Base-by-base conservation (phyloP, 352 stramenopile genomes). In the Phytophthora lateralis region DNA sequence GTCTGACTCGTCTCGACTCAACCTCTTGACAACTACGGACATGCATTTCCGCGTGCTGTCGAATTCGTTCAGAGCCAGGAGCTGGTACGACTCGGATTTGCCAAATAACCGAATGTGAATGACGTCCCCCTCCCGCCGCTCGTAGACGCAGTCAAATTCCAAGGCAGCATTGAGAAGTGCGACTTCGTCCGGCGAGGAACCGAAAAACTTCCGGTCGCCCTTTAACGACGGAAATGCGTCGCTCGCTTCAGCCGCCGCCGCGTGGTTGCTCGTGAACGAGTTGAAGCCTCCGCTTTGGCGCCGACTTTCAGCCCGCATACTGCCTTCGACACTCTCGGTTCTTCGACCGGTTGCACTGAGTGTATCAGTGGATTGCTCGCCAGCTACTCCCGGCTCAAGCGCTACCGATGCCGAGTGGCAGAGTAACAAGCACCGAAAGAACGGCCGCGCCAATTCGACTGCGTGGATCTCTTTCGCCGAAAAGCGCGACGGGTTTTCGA, bases 21-120 rank as follows among this genome's bases (percentile, higher is more conserved):
- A 61, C 59, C 71, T 69, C 52, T 88, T 82, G 12, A 91, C 85
- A 1, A 92, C 76, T 4, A 94, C 84, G 0, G 82, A 93, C 87
- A 94, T 96, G 43, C 87, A 96, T 51, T 93, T 94, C 8, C 85
- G 60, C 2, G 88, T 92, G 48, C 87, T 95, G 60, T 95, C 88
- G 26, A 95, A 95, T 44, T 96, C 88, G 45, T 95, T 96, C 7
- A 95, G 47, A 9, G 85, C 88, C 6, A 96, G 57, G 11, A 96
- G 42, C 42, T 84, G 84, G 39, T 93, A 94, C 3, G 74, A 83
- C 35, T 95, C 85, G 0, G 60, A 55, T n/a, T 89, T 69, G 0
- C 85, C 85, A 48, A 96, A 96, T 21, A 95, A 71, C 1, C 80
- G 80, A 41, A 91, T 90, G 50, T 82, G 73, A 30, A 95, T 81